Conservation (phyloP, 1,139 yeast genomes). For the Geotrichum siamense region DNA sequence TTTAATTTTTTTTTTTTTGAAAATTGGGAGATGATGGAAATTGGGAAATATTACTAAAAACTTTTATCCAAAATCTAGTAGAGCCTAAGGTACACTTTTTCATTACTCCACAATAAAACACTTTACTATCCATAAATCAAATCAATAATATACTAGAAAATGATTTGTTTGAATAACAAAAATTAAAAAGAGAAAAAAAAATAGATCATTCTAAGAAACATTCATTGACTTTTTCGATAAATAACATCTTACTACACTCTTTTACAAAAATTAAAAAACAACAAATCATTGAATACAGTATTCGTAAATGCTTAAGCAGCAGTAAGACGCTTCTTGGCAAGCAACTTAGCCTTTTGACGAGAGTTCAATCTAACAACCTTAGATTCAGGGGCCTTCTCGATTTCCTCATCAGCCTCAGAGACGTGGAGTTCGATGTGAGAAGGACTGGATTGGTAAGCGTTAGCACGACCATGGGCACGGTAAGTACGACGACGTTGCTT, state of each 20-base stretch:
- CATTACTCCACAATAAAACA: too few species aligned
- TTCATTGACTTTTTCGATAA: conserved; percentile 4
- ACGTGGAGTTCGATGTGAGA: conserved; percentile 97
- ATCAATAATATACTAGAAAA: too few species aligned
- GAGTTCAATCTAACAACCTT: conserved; percentile 65
- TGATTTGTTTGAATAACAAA: not conserved
- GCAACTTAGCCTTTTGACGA: conserved; percentile 91
- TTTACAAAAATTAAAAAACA: conserved; percentile 8
- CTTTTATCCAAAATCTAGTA: too few species aligned
- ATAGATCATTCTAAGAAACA: too few species aligned
- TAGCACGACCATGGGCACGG: conserved; percentile 99
- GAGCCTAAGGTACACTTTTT: too few species aligned
- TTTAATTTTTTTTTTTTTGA: too few species aligned
- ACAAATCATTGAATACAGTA: conserved; percentile 11
- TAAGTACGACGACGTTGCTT: conserved; percentile 99
- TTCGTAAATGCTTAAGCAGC: conserved; percentile 15
- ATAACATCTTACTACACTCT: conserved; percentile 12
- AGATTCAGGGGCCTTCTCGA: conserved; percentile 81
- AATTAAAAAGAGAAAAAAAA: not conserved
- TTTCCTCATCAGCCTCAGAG: conserved; percentile 91
- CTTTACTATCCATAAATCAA: too few species aligned
- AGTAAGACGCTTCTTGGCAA: conserved; percentile 69
- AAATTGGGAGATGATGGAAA: too few species aligned
- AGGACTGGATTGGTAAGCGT: conserved; percentile 97
- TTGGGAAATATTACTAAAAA: too few species aligned